phyloP scores from a whole-genome alignment of 192 early-diverging fungal species.

The Spinellus fusiger region DNA sequence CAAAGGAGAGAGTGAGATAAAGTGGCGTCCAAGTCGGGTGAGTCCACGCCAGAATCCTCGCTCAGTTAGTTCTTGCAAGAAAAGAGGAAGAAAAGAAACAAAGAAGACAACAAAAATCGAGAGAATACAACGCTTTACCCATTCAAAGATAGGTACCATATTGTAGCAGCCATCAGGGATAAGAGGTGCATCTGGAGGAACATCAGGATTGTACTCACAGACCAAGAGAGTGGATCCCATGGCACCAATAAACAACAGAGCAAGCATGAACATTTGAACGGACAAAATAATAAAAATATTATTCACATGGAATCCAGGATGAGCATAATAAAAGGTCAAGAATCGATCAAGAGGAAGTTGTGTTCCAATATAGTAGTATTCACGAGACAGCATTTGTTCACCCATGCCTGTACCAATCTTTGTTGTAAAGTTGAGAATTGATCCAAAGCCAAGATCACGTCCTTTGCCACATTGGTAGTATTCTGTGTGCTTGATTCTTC shows the following conservation, averaged over 20 bases:
- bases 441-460: constrained; percentile 83
- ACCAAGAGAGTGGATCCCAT: constrained; percentile 56
- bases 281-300: constrained; percentile 83
- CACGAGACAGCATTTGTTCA: constrained; percentile 90
- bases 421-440: constrained; percentile 83
- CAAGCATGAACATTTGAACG: constrained; percentile 75
- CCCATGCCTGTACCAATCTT: constrained; percentile 92
- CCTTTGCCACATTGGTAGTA: constrained; percentile 92
- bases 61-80: constrained; percentile 79
- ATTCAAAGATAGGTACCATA: constrained; percentile 67
- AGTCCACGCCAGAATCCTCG: constrained; percentile 69
- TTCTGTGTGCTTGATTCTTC: constrained; percentile 83
- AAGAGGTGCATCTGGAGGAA: constrained; percentile 34
- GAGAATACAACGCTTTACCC: constrained; percentile 77
- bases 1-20: constrained; percentile 74
- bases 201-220: constrained; percentile 57
- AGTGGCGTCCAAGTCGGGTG: constrained; percentile 70
- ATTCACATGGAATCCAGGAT: constrained; percentile 87
- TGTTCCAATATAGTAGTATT: constrained; percentile 85
- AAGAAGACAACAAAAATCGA: constrained; percentile 78
- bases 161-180: constrained; percentile 60
- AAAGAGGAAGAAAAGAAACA: constrained; percentile 75
- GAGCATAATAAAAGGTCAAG: constrained; percentile 85
- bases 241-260: constrained; percentile 68
- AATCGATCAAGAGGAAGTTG: constrained; percentile 80